Evolutionary conservation across 331 rosid genomes (phyloP).

Genomic region (Stylosanthes scabra): DNA sequence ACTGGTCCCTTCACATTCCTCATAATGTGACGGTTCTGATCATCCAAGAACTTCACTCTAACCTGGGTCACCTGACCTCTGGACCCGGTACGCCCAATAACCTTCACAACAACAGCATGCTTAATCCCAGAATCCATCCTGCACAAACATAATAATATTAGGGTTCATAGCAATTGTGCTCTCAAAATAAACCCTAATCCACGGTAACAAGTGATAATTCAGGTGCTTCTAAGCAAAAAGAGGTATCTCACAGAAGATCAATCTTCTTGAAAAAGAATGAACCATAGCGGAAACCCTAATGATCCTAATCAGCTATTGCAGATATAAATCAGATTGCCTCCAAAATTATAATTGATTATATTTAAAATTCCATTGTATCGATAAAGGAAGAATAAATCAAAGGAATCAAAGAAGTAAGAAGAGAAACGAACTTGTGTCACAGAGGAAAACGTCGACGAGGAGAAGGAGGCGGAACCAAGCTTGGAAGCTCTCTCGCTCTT

Average conservation of each 20-base stretch:
- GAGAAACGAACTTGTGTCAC: not conserved
- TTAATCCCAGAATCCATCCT: slow-evolving; percentile 54
- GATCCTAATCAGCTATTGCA: not conserved
- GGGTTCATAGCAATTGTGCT: no score
- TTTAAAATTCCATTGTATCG: no score
- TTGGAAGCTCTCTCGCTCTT: not conserved
- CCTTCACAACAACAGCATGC: slow-evolving; percentile 57
- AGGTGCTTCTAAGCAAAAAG: not conserved
- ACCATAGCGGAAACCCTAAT: not conserved
- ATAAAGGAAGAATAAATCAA: no score
- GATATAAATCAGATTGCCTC: not conserved
- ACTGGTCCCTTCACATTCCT: slow-evolving; percentile 62
- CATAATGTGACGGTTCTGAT: slow-evolving; percentile 57
- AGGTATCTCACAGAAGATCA: not conserved
- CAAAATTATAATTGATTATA: not conserved
- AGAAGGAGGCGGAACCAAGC: not conserved
- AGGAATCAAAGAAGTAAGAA: not conserved
- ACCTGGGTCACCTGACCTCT: slow-evolving; percentile 61
- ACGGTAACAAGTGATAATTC: not conserved
- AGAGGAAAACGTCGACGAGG: not conserved
- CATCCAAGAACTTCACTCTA: slow-evolving; percentile 57
- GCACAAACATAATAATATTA: not conserved
- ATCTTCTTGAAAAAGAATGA: not conserved
- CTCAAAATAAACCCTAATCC: not conserved
- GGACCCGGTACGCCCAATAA: slow-evolving; percentile 59